Conservation (phyloP, 2,329 filamentous ascomycete species). For the Colletotrichum nymphaeae region DNA sequence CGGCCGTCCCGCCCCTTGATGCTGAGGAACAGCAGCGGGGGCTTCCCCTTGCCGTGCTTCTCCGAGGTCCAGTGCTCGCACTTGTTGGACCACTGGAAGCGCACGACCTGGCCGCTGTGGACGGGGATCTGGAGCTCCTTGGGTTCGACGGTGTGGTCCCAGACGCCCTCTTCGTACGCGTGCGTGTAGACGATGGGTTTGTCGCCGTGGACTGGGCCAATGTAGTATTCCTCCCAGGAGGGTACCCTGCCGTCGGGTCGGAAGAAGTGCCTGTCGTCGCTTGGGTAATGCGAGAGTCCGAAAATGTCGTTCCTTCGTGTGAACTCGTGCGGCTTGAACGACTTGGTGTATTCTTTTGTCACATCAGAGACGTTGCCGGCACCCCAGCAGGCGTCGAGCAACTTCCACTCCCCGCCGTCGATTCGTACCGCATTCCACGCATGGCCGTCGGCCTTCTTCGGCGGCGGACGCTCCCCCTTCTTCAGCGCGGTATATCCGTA, state of each 20-base stretch:
- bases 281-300: conserved; percentile 82
- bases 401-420: conserved; percentile 89
- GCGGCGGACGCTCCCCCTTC: conserved; percentile 74
- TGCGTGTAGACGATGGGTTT: conserved; percentile 59
- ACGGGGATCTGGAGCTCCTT: conserved; percentile 69
- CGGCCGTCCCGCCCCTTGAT: conserved; percentile 75
- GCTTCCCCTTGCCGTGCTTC: conserved; percentile 72
- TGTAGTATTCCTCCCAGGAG: conserved; percentile 85
- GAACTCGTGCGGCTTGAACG: conserved; percentile 74
- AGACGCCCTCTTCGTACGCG: conserved; percentile 62
- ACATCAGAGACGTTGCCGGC: conserved; percentile 73
- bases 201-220: conserved; percentile 66
- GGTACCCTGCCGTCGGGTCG: conserved; percentile 75
- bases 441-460: conserved; percentile 72
- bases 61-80: conserved; percentile 88
- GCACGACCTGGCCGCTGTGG: conserved; percentile 65
- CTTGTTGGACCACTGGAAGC: conserved; percentile 83
- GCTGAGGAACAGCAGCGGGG: conserved; percentile 77
- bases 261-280: conserved; percentile 76
- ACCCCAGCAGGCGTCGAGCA: conserved; percentile 94
- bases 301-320: conserved; percentile 80
- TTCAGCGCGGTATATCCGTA: conserved; percentile 75
- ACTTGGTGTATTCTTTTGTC: conserved; percentile 70
- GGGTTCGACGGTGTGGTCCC: conserved; percentile 71
- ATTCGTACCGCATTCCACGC: conserved; percentile 95